phyloP scores from a whole-genome alignment of 495 filamentous ascomycete genomes.

The Apiosordaria backusii region DNA sequence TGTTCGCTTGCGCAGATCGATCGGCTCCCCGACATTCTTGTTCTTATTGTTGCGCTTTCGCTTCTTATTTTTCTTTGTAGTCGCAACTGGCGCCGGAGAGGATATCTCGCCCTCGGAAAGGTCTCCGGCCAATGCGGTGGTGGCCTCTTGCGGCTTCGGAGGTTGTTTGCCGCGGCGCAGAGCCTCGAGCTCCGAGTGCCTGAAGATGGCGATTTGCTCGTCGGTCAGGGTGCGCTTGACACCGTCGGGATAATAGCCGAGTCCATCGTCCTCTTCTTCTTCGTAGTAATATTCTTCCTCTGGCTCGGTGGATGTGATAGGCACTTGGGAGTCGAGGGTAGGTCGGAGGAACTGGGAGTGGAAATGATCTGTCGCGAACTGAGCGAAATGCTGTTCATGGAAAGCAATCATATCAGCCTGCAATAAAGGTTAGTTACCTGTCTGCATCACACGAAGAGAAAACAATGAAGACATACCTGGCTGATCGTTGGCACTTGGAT shows the following conservation, averaged over 20 bases:
- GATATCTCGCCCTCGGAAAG: constrained; percentile 32
- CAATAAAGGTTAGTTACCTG: constrained; percentile 23
- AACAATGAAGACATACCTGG: constrained; percentile 39
- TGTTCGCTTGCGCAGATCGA: constrained; percentile 56
- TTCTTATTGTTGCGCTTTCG: constrained; percentile 33
- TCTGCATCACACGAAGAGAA: neutral
- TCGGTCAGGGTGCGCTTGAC: constrained; percentile 89
- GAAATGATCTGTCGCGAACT: constrained; percentile 45
- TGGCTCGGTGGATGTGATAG: constrained; percentile 16
- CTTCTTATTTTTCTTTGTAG: constrained; percentile 31
- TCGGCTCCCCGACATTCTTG: constrained; percentile 40
- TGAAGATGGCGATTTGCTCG: constrained; percentile 84
- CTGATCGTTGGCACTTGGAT: constrained; percentile 44
- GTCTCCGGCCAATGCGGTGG: constrained; percentile 14
- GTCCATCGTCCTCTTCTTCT: constrained; percentile 56
- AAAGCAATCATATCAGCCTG: constrained; percentile 74
- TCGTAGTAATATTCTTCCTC: constrained; percentile 35
- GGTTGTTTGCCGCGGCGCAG: constrained; percentile 51
- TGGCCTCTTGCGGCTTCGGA: constrained; percentile 20
- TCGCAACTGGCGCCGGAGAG: constrained; percentile 30
- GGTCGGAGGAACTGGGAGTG: constrained; percentile 43
- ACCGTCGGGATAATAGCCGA: constrained; percentile 88
- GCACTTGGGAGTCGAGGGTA: constrained; percentile 13
- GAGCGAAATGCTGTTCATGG: constrained; percentile 61
- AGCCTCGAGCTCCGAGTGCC: constrained; percentile 80